Percentiles rank a stretch among this genome's conserved stretches.
Conservation (phyloP, 306 rosid species). For the Prunus salicina region DNA sequence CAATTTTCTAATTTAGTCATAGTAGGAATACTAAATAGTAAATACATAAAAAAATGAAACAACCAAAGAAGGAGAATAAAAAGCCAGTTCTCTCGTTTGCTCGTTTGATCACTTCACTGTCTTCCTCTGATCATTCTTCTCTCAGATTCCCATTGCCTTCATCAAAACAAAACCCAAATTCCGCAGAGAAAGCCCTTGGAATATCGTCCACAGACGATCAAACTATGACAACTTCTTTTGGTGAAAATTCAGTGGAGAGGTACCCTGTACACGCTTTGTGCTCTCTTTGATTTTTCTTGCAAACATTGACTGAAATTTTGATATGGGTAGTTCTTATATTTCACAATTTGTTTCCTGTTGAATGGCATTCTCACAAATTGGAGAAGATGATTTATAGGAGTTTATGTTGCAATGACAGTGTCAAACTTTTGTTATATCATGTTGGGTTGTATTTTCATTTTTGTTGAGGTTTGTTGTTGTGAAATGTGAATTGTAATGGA, state of each 20-base stretch:
- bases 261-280: constrained; percentile 1
- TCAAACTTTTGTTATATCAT: not conserved
- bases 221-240: constrained; percentile 44
- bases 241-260: constrained; percentile 41
- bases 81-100: too few species aligned
- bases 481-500: not conserved
- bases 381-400: too few species aligned
- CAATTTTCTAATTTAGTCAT: too few species aligned
- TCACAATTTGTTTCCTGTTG: not conserved
- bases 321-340: constrained; percentile 5
- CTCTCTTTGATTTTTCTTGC: not conserved
- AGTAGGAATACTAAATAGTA: too few species aligned
- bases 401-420: too few species aligned
- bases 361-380: not conserved
- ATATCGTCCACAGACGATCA: not conserved
- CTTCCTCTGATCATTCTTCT: not conserved
- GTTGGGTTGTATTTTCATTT: not conserved
- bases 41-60: too few species aligned
- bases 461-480: not conserved
- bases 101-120: too few species aligned
- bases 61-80: too few species aligned
- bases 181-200: not conserved
- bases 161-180: not conserved
- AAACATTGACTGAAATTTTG: not conserved
- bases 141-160: not conserved